Evolutionary conservation across 139 green algal species (phyloP), one percentile per base, ranked within the genome.

Genomic region (Chlamydomonas incerta): DNA sequence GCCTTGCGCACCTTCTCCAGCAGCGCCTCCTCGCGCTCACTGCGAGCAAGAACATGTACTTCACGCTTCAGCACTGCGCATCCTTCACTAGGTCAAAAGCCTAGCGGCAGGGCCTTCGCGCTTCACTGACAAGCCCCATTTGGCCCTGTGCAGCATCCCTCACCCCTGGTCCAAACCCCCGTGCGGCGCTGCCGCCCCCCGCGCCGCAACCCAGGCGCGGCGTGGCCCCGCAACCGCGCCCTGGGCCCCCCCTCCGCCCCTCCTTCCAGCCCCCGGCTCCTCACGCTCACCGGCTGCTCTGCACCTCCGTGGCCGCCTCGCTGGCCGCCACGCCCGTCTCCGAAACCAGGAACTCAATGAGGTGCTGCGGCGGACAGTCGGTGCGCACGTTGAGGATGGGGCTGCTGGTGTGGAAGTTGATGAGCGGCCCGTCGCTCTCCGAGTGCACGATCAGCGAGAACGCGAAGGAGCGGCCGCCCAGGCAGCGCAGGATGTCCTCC

Each of bases 321-420:
- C 90, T 91, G 13, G 95, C 95, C 26, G 74, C 69, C 17, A 87
- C 50, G 29, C 90, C 92, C 0, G 80, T 87, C 41, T 95, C 92
- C 33, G 87, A 93, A 14, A 86, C 71, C 62, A 98, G 83, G 80
- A 97, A 98, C 67, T 94, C 92, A 33, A 97, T 80, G 55, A 98
- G 90, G 69, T 93, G 85, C 28, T 85, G 34, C 20, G 94, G 91
- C 26, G 94, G 92, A 89, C 95, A 98, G 92, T 98, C 96, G 0
- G 91, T 88, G 34, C 95, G 92, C 72, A 98, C 94, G 87, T 97
- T 95, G 50, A 98, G 90, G 70, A 98, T 95, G n/a, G 90, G 93
- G 84, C 90, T 95, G 37, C 91, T 91, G 8, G 91, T 72, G 69
- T 95, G 87, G 82, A 94, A 95, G 70, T 97, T 95, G 52, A 98